phyloP scores from a whole-genome alignment of 73 alveolate species.

The Paramecium pentaurelia region DNA sequence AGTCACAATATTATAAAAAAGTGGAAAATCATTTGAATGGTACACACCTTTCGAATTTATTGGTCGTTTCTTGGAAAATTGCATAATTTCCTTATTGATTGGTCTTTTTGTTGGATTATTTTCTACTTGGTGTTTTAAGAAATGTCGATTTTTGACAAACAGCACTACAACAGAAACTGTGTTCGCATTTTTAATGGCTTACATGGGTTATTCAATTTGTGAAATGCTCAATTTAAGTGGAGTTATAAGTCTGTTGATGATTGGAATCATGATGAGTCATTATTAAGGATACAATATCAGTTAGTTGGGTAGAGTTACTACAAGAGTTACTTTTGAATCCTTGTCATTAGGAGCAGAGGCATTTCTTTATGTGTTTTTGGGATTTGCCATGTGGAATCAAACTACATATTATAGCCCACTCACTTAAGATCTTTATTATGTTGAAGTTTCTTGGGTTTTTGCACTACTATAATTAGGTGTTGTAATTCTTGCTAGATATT shows the following conservation, averaged over 20 bases:
- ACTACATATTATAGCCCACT: conserved; percentile 38
- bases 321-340: conserved; percentile 56
- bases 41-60: conserved; percentile 25
- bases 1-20: not conserved
- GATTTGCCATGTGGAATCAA: conserved; percentile 55
- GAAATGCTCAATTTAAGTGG: conserved; percentile 91
- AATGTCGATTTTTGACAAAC: conserved; percentile 62
- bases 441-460: conserved; percentile 58
- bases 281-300: conserved; percentile 92
- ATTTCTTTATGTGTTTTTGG: conserved; percentile 53
- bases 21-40: conserved; percentile 13
- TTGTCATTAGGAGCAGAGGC: conserved; percentile 53
- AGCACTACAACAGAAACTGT: conserved; percentile 86
- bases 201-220: conserved; percentile 80
- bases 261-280: conserved; percentile 93
- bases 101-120: conserved; percentile 67
- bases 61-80: conserved; percentile 38
- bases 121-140: conserved; percentile 70
- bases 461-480: not conserved
- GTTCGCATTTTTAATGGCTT: conserved; percentile 84
- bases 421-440: not conserved
- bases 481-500: conserved; percentile 47
- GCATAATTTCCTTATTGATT: conserved; percentile 35
- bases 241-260: conserved; percentile 85
- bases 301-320: conserved; percentile 55